These are phyloP conservation scores for Lactarius hatsudake DNA, from an alignment of 768 basidiomycete species.

Conservation along the genomic window DNA sequence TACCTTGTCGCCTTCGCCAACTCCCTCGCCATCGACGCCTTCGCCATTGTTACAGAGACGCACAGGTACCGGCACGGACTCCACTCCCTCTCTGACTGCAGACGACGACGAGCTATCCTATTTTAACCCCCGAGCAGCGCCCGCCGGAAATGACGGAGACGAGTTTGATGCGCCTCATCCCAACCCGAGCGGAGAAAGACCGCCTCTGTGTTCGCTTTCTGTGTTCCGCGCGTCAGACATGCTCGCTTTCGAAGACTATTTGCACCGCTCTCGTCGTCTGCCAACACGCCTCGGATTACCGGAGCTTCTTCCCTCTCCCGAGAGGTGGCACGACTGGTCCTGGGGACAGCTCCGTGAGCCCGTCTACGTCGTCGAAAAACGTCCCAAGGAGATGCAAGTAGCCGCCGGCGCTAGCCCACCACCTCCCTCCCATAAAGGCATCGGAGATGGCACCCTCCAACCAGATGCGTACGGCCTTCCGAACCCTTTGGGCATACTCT, in stretches of 20 bases:
- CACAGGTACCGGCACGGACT: background rate
- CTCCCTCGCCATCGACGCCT: background rate
- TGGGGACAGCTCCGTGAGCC: slow-evolving; percentile 27
- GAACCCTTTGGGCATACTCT: background rate
- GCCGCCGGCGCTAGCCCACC: slow-evolving; percentile 10
- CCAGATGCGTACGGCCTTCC: background rate
- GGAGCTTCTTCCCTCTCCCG: slow-evolving; percentile 21
- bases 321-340: slow-evolving; percentile 28
- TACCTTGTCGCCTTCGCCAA: slow-evolving; percentile 6
- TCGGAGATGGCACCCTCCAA: background rate
- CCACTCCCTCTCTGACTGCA: slow-evolving; percentile 21
- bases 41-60: slow-evolving; percentile 9
- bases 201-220: slow-evolving; percentile 19
- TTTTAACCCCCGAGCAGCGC: background rate
- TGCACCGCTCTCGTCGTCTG: slow-evolving; percentile 28
- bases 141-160: slow-evolving; percentile 3
- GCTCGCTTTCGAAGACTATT: slow-evolving; percentile 27
- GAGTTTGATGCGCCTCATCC: background rate
- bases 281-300: slow-evolving; percentile 25
- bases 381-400: slow-evolving; percentile 7
- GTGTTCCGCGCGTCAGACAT: slow-evolving; percentile 24
- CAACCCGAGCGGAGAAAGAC: background rate
- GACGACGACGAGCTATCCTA: slow-evolving; percentile 23
- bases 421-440: background rate
- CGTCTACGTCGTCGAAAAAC: slow-evolving; percentile 24